Base-by-base conservation (phyloP, 805 yeast genomes). In the Candida insectorum region DNA sequence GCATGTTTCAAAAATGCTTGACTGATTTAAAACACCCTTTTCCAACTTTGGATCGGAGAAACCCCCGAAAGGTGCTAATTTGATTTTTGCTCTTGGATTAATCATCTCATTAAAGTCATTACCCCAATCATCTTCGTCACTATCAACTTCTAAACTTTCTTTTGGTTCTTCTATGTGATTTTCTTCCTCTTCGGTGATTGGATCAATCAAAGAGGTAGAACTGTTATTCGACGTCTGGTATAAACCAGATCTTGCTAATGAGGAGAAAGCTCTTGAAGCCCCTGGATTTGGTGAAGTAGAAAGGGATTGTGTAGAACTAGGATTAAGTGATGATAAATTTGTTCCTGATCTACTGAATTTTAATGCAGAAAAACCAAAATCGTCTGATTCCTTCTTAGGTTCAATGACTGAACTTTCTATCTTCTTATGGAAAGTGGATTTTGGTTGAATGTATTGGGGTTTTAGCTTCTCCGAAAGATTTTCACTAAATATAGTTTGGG, bases 41-140 rank as follows among this genome's bases (percentile, higher is more conserved):
- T 72, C 69, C 29, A 77, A 62, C 33, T 74, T 75, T 16, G 81
- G 80, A 36, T 69, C 73, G 0, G 91, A 81, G 46, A 75, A 81
- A 1, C 94, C 94, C 5, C 93, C 91, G 57, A 73, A 84, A 1
- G 81, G 82, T 2, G 79, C 71, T 36, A 76, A 58, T 36, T 62
- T 75, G 44, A 30, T 40, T 22, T 51, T 49, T 1, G 48, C 39
- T 40, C 58, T 41, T 15, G 60, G 58, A 39, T 51, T 49, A 13
- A 45, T 39, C 45, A 57, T 35, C 29, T 55, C 58, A 36, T 53
- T 54, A 39, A 49, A 56, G 29, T 49, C 44, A 15, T 51, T 45
- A 13, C 51, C 50, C 43, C 52, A 50, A 18, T 49, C 58, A 19
- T 49, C 56, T 14, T 38, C 41, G 18, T 31, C 39, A 18, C 39